Evolutionary conservation across 352 stramenopile genomes (phyloP).

Genomic region (Discostella stelligera): DNA sequence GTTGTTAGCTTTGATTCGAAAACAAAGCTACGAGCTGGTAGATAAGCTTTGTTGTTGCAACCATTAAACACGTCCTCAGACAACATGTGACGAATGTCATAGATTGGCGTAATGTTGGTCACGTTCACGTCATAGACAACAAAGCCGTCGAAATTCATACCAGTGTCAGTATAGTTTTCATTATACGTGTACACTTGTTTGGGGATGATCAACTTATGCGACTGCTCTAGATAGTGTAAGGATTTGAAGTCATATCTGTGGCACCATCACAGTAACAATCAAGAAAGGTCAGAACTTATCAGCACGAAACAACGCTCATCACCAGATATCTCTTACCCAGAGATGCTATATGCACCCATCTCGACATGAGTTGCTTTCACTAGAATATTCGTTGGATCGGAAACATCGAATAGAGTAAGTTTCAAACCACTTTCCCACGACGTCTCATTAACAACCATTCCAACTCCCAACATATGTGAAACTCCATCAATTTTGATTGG

Average conservation of each 20-base stretch:
- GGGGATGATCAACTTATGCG: constrained; percentile 63
- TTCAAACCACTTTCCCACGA: constrained; percentile 41
- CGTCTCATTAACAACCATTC: constrained; percentile 45
- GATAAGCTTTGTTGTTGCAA: constrained; percentile 46
- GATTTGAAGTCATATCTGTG: constrained; percentile 49
- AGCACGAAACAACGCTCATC: neutral
- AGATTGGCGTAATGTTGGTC: constrained; percentile 39
- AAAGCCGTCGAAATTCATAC: constrained; percentile 72
- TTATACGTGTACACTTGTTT: constrained; percentile 4
- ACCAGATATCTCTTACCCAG: constrained; percentile 1
- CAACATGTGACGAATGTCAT: constrained; percentile 45
- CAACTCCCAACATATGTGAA: constrained; percentile 55
- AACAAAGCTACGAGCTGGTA: constrained; percentile 59
- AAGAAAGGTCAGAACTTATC: neutral
- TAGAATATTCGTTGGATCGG: constrained; percentile 40
- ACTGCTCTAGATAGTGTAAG: constrained; percentile 54
- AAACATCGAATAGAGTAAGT: constrained; percentile 67
- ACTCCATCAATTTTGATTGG: constrained; percentile 56
- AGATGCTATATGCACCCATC: constrained; percentile 39
- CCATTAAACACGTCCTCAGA: constrained; percentile 22
- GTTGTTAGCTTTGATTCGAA: constrained; percentile 72
- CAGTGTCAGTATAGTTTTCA: constrained; percentile 33
- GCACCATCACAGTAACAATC: neutral
- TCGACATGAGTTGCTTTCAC: constrained; percentile 48
- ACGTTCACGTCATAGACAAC: constrained; percentile 58